These are phyloP conservation scores for Suhomyces tanzawaensis DNA, from an alignment of 805 yeast genomes.

Conservation along the genomic window DNA sequence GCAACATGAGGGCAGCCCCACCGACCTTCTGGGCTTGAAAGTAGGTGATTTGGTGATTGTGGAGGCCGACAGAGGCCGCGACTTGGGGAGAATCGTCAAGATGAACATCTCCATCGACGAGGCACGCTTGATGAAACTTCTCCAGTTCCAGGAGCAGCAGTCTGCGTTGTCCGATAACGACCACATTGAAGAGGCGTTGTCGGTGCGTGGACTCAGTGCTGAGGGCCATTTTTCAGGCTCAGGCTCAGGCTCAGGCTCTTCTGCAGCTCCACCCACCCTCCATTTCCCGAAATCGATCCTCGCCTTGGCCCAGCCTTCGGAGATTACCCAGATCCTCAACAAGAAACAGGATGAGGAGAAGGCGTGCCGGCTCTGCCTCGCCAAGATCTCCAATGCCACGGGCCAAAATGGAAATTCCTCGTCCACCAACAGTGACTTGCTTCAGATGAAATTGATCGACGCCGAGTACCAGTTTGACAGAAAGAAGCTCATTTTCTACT, in stretches of 20 bases:
- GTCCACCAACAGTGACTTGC: slow-evolving; percentile 24
- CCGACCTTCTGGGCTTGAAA: slow-evolving; percentile 23
- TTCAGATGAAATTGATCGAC: slow-evolving; percentile 59
- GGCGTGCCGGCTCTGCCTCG: slow-evolving; percentile 60
- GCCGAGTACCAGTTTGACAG: slow-evolving; percentile 83
- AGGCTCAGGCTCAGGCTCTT: too few relatives aligned
- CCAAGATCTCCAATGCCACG: slow-evolving; percentile 48
- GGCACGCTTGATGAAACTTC: slow-evolving; percentile 63
- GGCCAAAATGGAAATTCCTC: slow-evolving; percentile 6
- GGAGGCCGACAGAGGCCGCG: slow-evolving; percentile 81
- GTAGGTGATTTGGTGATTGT: slow-evolving; percentile 73
- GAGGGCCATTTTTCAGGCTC: slow-evolving; percentile 4
- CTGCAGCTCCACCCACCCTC: slow-evolving; percentile 43
- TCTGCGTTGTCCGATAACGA: slow-evolving; percentile 48
- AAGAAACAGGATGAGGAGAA: slow-evolving; percentile 69
- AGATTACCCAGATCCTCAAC: slow-evolving; percentile 53
- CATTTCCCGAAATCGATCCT: slow-evolving; percentile 69
- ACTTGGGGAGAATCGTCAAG: slow-evolving; percentile 64
- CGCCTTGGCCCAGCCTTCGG: slow-evolving; percentile 59
- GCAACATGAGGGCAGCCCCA: slow-evolving; percentile 18
- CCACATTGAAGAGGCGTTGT: slow-evolving; percentile 19
- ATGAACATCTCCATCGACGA: slow-evolving; percentile 60
- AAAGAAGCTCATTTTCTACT: slow-evolving; percentile 69
- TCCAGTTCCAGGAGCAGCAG: slow-evolving; percentile 70
- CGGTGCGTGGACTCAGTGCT: slow-evolving; percentile 20